These are phyloP conservation scores for Bassia scoparia DNA, from an alignment of 148 eudicot species.

Conservation along the genomic window DNA sequence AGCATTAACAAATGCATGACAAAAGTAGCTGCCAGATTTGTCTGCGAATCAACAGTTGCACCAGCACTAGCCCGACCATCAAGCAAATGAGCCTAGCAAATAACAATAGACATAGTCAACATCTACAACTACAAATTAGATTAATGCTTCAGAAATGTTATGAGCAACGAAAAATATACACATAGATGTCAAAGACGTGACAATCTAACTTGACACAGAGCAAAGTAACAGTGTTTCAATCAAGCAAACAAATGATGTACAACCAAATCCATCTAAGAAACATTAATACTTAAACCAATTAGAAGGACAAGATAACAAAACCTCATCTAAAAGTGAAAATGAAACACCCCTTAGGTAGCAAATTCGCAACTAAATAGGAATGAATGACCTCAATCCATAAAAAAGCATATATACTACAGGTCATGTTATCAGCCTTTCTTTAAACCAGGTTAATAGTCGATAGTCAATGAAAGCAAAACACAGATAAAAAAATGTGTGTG, in stretches of 20 bases:
- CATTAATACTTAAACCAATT: too few species aligned
- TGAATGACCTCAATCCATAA: too few species aligned
- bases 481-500: too few species aligned
- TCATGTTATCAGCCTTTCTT: too few species aligned
- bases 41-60: constrained; percentile 91
- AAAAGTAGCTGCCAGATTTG: constrained; percentile 97
- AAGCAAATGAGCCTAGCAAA: constrained; percentile 75
- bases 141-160: not conserved
- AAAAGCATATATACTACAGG: too few species aligned
- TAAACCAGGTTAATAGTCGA: too few species aligned
- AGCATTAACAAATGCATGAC: constrained; percentile 98
- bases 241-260: not conserved
- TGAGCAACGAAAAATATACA: not conserved
- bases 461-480: too few species aligned
- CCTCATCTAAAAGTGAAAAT: too few species aligned
- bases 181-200: not conserved
- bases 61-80: constrained; percentile 96
- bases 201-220: not conserved
- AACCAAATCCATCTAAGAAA: too few species aligned
- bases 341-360: too few species aligned
- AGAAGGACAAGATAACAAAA: too few species aligned
- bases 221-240: not conserved
- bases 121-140: not conserved
- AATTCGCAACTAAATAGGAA: too few species aligned
- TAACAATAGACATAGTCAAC: not conserved